Conservation (phyloP, 352 stramenopile species). For the Phytophthora multivora region DNA sequence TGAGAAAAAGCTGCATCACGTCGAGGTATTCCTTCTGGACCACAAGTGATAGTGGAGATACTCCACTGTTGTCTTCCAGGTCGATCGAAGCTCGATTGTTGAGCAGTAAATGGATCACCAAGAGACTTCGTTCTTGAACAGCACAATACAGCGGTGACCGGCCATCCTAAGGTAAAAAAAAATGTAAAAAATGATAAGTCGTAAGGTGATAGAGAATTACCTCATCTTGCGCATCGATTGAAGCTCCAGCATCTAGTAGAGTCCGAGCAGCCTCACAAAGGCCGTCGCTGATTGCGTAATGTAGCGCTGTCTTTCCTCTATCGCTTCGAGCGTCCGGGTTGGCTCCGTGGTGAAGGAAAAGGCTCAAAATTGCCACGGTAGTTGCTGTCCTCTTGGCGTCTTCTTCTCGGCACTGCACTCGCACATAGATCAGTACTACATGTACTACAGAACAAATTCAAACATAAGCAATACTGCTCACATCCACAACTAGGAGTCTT, state of each 20-base stretch:
- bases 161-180: constrained; percentile 2
- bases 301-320: constrained; percentile 27
- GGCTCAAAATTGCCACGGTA: constrained; percentile 2
- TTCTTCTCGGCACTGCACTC: constrained; percentile 27
- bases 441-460: not conserved
- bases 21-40: constrained; percentile 7
- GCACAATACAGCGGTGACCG: constrained; percentile 25
- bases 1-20: constrained; percentile 28
- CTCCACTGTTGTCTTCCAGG: constrained; percentile 13
- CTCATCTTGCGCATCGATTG: constrained; percentile 19
- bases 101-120: constrained; percentile 19
- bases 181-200: not conserved
- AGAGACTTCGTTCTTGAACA: constrained; percentile 23
- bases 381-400: not conserved
- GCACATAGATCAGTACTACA: not conserved
- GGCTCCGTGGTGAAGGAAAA: constrained; percentile 14
- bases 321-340: constrained; percentile 17
- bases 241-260: constrained; percentile 18
- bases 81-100: constrained; percentile 20
- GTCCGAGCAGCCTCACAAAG: constrained; percentile 24
- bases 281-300: constrained; percentile 24
- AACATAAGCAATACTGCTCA: constrained; percentile 16
- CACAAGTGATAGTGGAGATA: constrained; percentile 15
- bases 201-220: not conserved
- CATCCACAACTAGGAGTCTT: constrained; percentile 30